phyloP scores from a whole-genome alignment of 768 basidiomycete genomes.

The Cystofilobasidium macerans region DNA sequence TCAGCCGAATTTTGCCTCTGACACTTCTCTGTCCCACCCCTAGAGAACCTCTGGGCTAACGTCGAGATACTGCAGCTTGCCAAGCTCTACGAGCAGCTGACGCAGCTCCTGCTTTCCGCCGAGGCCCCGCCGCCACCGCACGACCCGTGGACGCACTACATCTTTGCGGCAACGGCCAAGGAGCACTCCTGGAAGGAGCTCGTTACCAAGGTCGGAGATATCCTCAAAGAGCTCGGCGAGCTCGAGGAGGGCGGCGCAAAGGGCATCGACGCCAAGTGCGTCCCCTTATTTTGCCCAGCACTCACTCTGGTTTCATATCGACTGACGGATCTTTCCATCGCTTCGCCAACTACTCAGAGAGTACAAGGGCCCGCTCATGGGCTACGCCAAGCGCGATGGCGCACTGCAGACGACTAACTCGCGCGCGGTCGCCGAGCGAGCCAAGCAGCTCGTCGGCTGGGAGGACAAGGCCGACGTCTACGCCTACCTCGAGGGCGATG shows the following conservation, averaged over 20 bases:
- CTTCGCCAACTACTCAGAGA: background rate
- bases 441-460: slow-evolving; percentile 21
- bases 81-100: slow-evolving; percentile 13
- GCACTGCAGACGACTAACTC: background rate
- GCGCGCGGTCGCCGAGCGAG: background rate
- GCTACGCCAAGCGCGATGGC: background rate
- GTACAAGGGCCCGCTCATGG: background rate
- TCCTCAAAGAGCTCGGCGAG: slow-evolving; percentile 18
- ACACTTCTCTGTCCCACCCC: background rate
- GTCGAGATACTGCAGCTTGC: slow-evolving; percentile 11
- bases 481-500: slow-evolving; percentile 1
- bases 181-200: slow-evolving; percentile 16
- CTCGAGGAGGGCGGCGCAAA: slow-evolving; percentile 3
- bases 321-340: no score
- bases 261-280: background rate
- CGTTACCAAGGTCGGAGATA: background rate
- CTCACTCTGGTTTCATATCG: no score
- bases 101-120: slow-evolving; percentile 15
- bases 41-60: slow-evolving; percentile 17
- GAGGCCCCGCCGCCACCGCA: slow-evolving; percentile 15
- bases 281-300: no score
- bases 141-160: slow-evolving; percentile 14
- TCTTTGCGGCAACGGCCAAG: slow-evolving; percentile 8
- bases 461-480: background rate
- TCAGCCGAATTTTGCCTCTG: background rate